A percentile compares a stretch with the other conserved stretches of the same genome.
These are phyloP conservation scores for Agrocybe pediades DNA, from an alignment of 768 basidiomycete species.

Conservation along the genomic window DNA sequence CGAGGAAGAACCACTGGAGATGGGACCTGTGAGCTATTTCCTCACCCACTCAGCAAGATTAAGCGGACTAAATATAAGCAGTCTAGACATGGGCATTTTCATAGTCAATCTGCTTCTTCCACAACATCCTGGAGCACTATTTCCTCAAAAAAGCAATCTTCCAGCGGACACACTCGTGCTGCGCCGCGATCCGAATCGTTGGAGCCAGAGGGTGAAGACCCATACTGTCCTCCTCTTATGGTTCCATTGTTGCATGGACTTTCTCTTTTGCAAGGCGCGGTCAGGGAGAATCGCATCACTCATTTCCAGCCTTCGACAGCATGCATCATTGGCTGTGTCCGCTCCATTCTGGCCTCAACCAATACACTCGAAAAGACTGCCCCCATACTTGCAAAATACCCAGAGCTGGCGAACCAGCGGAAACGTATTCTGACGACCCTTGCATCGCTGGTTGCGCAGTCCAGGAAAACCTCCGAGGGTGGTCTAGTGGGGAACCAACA, in stretches of 20 bases:
- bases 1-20: slow-evolving; percentile 53
- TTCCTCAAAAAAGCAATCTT: slow-evolving; percentile 32
- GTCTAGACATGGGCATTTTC: slow-evolving; percentile 45
- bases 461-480: slow-evolving; percentile 65
- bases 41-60: slow-evolving; percentile 6
- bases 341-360: slow-evolving; percentile 79
- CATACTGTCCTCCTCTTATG: slow-evolving; percentile 80
- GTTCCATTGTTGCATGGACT: slow-evolving; percentile 83
- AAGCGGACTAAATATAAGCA: slow-evolving; percentile 10
- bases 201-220: slow-evolving; percentile 48
- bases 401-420: slow-evolving; percentile 72
- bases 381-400: slow-evolving; percentile 63
- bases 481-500: slow-evolving; percentile 43
- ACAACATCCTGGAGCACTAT: slow-evolving; percentile 56
- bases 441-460: slow-evolving; percentile 79
- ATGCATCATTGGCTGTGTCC: slow-evolving; percentile 92
- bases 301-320: slow-evolving; percentile 96
- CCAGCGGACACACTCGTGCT: slow-evolving; percentile 38
- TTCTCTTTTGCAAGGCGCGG: slow-evolving; percentile 83
- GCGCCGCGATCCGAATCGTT: slow-evolving; percentile 47
- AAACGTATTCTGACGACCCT: slow-evolving; percentile 82
- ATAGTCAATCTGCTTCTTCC: slow-evolving; percentile 53
- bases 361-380: slow-evolving; percentile 87
- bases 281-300: slow-evolving; percentile 68
- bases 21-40: slow-evolving; percentile 39